phyloP scores from a whole-genome alignment of 768 basidiomycete genomes.

The Tylopilus intermedius region DNA sequence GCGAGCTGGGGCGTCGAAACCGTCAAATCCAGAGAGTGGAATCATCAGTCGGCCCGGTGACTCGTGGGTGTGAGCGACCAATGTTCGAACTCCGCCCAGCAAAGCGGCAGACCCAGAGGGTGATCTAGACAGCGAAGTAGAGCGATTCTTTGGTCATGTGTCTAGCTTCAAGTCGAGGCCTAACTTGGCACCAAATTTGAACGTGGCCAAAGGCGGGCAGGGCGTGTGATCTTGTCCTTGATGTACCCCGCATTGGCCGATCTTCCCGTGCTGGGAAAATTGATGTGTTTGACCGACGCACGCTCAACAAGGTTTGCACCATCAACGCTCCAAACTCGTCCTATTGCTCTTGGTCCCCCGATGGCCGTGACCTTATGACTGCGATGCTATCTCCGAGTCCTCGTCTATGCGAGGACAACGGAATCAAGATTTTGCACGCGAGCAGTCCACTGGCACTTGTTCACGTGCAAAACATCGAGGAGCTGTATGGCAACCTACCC shows the following conservation, averaged over 20 bases:
- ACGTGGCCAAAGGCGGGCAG: too few species aligned
- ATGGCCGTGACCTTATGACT: conserved; percentile 88
- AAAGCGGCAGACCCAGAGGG: too few species aligned
- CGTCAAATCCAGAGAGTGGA: conserved; percentile 55
- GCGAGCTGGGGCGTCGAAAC: conserved; percentile 67
- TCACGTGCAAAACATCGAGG: conserved; percentile 77
- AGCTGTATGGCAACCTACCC: conserved; percentile 85
- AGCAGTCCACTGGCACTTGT: conserved; percentile 64
- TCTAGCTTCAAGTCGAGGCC: too few species aligned
- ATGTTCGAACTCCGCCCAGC: too few species aligned
- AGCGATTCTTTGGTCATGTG: too few species aligned
- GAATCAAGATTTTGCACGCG: conserved; percentile 95
- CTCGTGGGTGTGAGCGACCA: too few species aligned
- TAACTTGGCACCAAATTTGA: too few species aligned
- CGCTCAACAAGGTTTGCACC: conserved; percentile 67
- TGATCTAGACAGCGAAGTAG: too few species aligned
- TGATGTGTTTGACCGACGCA: conserved; percentile 86
- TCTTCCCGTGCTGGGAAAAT: conserved; percentile 56
- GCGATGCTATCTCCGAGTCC: conserved; percentile 83
- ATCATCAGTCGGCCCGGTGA: too few species aligned
- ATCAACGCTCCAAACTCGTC: conserved; percentile 93
- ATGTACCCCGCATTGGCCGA: too few species aligned
- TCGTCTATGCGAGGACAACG: conserved; percentile 92
- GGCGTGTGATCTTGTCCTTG: too few species aligned
- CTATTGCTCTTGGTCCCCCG: conserved; percentile 92